Percentiles rank a stretch among this genome's conserved stretches.
These are phyloP conservation scores for Herpetomonas samuelpessoai DNA, from an alignment of 208 protist genomes.

Conservation along the genomic window DNA sequence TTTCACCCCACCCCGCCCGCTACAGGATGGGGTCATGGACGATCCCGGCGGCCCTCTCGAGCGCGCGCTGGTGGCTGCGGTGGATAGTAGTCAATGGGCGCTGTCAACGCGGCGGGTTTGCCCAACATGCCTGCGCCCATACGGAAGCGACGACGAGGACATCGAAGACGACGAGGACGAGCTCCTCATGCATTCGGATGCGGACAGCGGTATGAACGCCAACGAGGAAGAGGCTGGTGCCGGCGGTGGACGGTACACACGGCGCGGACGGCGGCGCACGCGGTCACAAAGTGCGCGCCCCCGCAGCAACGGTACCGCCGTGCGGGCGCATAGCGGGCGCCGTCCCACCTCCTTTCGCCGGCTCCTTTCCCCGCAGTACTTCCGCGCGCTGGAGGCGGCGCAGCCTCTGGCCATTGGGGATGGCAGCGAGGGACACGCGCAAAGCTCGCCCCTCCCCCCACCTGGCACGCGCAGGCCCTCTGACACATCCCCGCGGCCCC, in stretches of 20 bases:
- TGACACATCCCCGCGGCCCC: background rate
- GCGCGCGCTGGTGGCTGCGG: no score
- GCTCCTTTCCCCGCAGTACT: slow-evolving; percentile 63
- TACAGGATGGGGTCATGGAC: no score
- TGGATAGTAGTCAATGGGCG: slow-evolving; percentile 1
- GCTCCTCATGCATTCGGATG: slow-evolving; percentile 1
- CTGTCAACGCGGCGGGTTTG: slow-evolving; percentile 28
- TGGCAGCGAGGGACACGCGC: background rate
- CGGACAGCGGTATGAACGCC: background rate
- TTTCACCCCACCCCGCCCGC: no score
- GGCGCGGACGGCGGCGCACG: background rate
- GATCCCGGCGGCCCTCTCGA: no score
- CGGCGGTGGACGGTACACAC: no score
- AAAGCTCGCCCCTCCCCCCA: no score
- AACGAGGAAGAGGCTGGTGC: background rate
- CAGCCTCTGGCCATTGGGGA: slow-evolving; percentile 39
- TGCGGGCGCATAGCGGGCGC: background rate
- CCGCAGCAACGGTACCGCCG: background rate
- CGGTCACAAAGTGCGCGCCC: background rate
- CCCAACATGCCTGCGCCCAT: slow-evolving; percentile 31
- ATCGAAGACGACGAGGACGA: slow-evolving; percentile 12
- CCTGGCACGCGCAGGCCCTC: background rate
- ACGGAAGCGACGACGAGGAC: slow-evolving; percentile 4
- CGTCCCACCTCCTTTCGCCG: slow-evolving; percentile 2
- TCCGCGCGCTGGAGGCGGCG: slow-evolving; percentile 35